Base-by-base conservation (phyloP, 495 filamentous ascomycete genomes). In the Apiosordaria backusii region DNA sequence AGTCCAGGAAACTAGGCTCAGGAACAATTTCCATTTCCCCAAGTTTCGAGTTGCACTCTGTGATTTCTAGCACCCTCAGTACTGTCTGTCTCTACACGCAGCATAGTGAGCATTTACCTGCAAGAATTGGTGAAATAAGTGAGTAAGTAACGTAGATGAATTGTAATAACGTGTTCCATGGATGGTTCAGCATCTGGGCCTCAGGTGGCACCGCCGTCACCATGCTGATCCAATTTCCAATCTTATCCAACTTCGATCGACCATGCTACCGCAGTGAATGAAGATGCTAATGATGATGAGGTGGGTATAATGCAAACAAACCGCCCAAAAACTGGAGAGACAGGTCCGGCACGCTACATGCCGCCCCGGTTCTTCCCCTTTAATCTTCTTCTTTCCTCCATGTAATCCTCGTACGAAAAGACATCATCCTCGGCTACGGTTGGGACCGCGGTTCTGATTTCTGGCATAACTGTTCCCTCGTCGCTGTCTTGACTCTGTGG, bases 401-500 rank as follows among this genome's bases (percentile, higher is more conserved):
- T 21, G 21, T 61, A 61, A 25, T 61, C 16, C 24, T 61, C 26
- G 45, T 61, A 61, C 26, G 6, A 0, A n/a, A 35, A 61, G 15
- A 4, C 59, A n/a, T 27, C 27, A 7, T 61, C 23, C 27, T 27
- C 57, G 22, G 21, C 22, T 4, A 19, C 19, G 4, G 29, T 27
- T 27, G 24, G 19, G 9, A n/a, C 25, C 59, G 24, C 23, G 15
- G 26, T 21, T 4, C n/a, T 13, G 3, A 7, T 29, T 2, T 40
- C 59, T 40, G 27, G 59, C 3, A 27, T 21, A 16, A 25, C 57
- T 5, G 57, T 29, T 45, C 59, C 26, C 29, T 61, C 23, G 13
- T 61, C 59, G 25, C 60, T 68, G 40, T 65, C 60, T 15, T 57
- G 61, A 27, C 45, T 64, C 2, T 68, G 61, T 23, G 60, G 22